Percentiles rank a stretch among this genome's conserved stretches.
These are phyloP conservation scores for Penicillium palitans DNA, from an alignment of 2,329 filamentous ascomycete genomes.

Conservation along the genomic window DNA sequence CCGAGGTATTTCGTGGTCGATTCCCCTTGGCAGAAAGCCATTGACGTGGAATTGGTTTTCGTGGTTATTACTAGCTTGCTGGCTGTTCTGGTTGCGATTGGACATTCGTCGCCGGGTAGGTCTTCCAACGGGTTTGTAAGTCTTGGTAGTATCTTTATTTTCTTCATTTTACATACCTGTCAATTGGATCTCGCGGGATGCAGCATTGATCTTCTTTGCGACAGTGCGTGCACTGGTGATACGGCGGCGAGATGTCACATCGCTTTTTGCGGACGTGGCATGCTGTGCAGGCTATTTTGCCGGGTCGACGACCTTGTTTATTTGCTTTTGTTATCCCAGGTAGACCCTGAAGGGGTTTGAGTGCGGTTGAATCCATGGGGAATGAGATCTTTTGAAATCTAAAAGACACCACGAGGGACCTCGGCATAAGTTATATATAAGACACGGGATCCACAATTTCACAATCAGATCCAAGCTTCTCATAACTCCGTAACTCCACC, in stretches of 20 bases:
- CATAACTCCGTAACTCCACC: background rate
- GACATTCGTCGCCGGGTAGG: background rate
- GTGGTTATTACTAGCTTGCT: background rate
- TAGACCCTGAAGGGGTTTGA: background rate
- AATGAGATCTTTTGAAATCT: background rate
- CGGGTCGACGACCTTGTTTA: slow-evolving; percentile 6
- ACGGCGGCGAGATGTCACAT: slow-evolving; percentile 4
- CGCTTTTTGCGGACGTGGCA: slow-evolving; percentile 11
- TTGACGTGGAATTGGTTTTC: background rate
- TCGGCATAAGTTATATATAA: background rate
- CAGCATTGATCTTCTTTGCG: slow-evolving; percentile 2
- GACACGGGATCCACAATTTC: background rate
- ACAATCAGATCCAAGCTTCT: background rate
- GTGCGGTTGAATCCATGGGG: background rate
- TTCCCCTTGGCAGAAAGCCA: background rate
- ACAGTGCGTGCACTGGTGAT: slow-evolving; percentile 9
- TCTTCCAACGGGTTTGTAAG: background rate
- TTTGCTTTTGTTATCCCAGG: slow-evolving; percentile 3
- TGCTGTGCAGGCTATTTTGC: slow-evolving; percentile 7
- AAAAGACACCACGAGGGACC: background rate
- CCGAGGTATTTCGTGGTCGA: slow-evolving; percentile 6
- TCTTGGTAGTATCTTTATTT: background rate
- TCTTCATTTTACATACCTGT: background rate
- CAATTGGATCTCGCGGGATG: slow-evolving; percentile 4
- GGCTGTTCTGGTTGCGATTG: background rate